Evolutionary conservation across 1,284 basidiomycete species (phyloP), one percentile per base, ranked within the genome.

Genomic region (Cutaneotrichosporon curvatum): DNA sequence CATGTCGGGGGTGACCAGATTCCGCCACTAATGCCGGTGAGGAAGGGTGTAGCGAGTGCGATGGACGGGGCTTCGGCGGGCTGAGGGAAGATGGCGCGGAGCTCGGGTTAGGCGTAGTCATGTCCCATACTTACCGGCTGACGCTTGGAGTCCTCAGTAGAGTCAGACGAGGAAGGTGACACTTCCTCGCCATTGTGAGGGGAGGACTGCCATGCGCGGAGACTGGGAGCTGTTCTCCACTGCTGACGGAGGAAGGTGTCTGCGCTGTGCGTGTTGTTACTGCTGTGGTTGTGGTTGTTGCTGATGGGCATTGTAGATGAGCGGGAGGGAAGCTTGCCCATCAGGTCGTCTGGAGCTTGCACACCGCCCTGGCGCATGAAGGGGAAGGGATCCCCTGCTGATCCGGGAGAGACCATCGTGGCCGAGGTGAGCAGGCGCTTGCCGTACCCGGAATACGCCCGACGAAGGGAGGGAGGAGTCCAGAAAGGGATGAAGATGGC

Each of bases 1-100:
- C 32, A 34, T 7, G 32, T 6, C 32, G 32, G 32, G 7, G 52
- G 35, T 2, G 52, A 47, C 53, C 53, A 55, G 35, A 55, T 51
- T 3, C 46, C 46, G 9, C 41, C 46, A 20, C 43, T 55, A 30
- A 55, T 51, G 14, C 53, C 53, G 0, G 53, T 45, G n/a, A 55
- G 46, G 37, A 55, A 55, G 18, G 53, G 53, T 0, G 52, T 50
- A 0, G 52, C 52, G 4, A 32, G 42, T 11, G 52, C 52, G 0
- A 43, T 39, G 5, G 45, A 20, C 2, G 39, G 31, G 3, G 16
- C 8, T 1, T 45, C 45, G 3, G 47, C 30, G n/a, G 22, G 30
- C 2, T 16, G 15, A 3, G 36, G 50, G 4, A 39, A 2, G 9
- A 40, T 15, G 4, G 40, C 3, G 10, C 49, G 41, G 4, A 43